Percentiles rank a stretch among this genome's conserved stretches.
These are phyloP conservation scores for Trichoderma endophyticum DNA, from an alignment of 2,329 filamentous ascomycete genomes.

Conservation along the genomic window DNA sequence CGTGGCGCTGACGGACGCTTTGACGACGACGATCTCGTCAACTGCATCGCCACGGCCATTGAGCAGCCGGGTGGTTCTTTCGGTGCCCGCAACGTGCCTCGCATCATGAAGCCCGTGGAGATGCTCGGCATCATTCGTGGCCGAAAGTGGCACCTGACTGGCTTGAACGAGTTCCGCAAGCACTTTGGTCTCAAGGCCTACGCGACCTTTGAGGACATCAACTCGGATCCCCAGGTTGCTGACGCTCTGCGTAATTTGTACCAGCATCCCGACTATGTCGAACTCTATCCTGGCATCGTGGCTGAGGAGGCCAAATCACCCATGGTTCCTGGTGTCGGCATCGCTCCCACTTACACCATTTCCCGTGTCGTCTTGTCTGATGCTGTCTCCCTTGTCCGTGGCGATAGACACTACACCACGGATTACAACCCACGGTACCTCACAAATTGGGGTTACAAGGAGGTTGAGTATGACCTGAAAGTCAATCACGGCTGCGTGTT, in stretches of 20 bases:
- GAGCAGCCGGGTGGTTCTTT: conserved; percentile 76
- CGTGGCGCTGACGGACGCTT: conserved; percentile 67
- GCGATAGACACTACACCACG: conserved; percentile 75
- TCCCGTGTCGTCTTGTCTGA: conserved; percentile 75
- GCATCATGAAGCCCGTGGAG: conserved; percentile 70
- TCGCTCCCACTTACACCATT: conserved; percentile 72
- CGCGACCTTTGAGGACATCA: conserved; percentile 78
- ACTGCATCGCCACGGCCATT: conserved; percentile 64
- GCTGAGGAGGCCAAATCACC: conserved; percentile 72
- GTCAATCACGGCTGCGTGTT: conserved; percentile 80
- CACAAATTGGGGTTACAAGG: conserved; percentile 81
- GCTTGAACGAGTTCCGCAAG: conserved; percentile 80
- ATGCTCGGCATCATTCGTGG: conserved; percentile 77
- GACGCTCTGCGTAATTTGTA: conserved; percentile 65
- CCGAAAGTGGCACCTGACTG: conserved; percentile 72
- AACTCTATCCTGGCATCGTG: conserved; percentile 76
- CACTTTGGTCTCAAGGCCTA: conserved; percentile 76
- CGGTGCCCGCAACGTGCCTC: conserved; percentile 70
- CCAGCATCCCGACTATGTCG: conserved; percentile 74
- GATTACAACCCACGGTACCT: conserved; percentile 72
- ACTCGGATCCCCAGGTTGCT: conserved; percentile 69
- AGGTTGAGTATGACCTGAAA: conserved; percentile 67
- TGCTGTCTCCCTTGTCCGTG: conserved; percentile 73
- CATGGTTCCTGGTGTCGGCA: conserved; percentile 71
- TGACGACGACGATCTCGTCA: conserved; percentile 71